A percentile compares a stretch with the other conserved stretches of the same genome.
Conservation (phyloP, 257 asterid genomes). For the Coffea canephora region DNA sequence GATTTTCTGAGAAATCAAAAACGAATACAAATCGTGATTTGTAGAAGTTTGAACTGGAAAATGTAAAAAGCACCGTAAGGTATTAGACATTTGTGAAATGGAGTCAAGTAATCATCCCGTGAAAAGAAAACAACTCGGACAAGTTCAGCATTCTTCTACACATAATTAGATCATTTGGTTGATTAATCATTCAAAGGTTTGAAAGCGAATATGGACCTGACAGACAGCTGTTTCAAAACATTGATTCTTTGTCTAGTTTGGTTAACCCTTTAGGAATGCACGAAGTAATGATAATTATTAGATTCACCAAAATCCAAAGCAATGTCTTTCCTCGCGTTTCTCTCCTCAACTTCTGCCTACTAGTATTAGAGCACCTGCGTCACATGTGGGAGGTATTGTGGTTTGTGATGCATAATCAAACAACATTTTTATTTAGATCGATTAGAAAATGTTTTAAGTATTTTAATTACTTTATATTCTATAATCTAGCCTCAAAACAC, state of each 20-base stretch:
- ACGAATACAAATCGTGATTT: not conserved
- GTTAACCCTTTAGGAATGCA: not conserved
- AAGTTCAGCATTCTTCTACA: not conserved
- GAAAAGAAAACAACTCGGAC: not conserved
- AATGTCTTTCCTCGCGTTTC: not conserved
- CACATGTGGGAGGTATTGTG: too few relatives aligned
- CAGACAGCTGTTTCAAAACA: not conserved
- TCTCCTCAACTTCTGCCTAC: not conserved
- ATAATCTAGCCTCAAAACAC: too few relatives aligned
- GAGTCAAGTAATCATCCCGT: not conserved
- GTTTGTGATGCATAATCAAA: too few relatives aligned
- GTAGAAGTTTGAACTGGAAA: not conserved
- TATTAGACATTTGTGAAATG: not conserved
- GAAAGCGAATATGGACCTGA: not conserved
- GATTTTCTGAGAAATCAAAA: not conserved
- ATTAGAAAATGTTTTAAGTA: too few relatives aligned
- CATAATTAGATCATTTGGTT: not conserved
- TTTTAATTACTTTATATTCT: too few relatives aligned
- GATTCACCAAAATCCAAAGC: not conserved
- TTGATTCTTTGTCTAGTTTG: not conserved
- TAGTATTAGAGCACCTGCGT: too few relatives aligned
- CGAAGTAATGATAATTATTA: not conserved
- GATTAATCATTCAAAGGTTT: too few relatives aligned
- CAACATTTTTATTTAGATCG: too few relatives aligned
- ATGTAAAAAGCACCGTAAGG: too few relatives aligned